Conservation (phyloP, 495 filamentous ascomycete species). For the Trichoderma reesei region DNA sequence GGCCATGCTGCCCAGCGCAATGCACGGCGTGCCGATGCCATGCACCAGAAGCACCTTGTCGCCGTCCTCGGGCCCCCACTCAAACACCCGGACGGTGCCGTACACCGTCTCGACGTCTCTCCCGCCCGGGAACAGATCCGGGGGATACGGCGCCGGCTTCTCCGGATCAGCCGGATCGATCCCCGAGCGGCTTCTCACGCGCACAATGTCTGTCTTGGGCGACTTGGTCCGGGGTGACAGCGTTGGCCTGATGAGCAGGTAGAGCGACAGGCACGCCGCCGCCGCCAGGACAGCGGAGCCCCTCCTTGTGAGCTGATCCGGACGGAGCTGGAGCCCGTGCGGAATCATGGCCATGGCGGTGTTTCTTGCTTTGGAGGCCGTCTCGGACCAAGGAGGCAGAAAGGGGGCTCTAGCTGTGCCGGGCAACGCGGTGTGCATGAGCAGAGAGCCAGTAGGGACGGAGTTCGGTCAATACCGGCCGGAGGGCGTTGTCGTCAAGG, state of each 20-base stretch:
- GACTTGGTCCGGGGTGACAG: neutral
- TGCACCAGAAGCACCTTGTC: constrained; percentile 68
- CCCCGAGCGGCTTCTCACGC: neutral
- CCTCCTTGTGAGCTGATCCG: neutral
- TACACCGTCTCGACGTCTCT: constrained; percentile 67
- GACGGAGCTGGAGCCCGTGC: neutral
- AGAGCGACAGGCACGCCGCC: neutral
- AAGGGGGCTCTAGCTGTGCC: neutral
- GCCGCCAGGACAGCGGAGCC: neutral
- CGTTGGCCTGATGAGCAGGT: neutral
- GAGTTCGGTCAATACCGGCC: no score
- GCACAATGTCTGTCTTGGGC: neutral
- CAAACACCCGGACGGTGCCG: constrained; percentile 64
- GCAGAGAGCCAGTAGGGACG: neutral
- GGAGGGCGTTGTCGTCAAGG: neutral
- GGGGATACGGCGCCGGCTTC: constrained; percentile 49
- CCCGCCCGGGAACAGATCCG: constrained; percentile 62
- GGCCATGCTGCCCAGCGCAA: constrained; percentile 54
- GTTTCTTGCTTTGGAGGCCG: neutral
- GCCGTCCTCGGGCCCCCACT: constrained; percentile 68
- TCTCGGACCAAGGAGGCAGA: neutral
- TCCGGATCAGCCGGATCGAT: neutral
- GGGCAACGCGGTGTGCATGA: neutral
- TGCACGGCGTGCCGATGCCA: constrained; percentile 69
- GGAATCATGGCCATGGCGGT: neutral